Conservation (phyloP, 1,139 yeast genomes). For the Candida tetrigidarum region DNA sequence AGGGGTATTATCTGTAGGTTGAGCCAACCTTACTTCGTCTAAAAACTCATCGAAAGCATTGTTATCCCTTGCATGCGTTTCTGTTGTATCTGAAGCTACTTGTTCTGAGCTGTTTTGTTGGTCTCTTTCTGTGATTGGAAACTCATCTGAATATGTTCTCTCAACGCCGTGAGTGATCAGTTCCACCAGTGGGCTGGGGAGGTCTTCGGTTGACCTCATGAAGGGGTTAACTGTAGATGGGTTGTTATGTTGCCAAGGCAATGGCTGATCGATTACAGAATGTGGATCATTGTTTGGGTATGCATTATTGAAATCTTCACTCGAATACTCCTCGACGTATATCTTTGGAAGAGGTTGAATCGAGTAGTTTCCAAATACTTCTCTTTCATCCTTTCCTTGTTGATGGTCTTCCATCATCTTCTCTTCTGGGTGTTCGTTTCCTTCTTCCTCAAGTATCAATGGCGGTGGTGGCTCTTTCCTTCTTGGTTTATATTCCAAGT, state of each 20-base stretch:
- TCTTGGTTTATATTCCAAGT: slow-evolving; percentile 1
- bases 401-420: too few species aligned
- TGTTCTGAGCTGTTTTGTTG: background rate
- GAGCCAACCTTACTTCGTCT: background rate
- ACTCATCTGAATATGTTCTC: slow-evolving; percentile 11
- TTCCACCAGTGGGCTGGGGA: background rate
- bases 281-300: background rate
- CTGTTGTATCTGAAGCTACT: background rate
- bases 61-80: background rate
- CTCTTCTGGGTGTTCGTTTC: too few species aligned
- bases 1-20: slow-evolving; percentile 24
- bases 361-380: background rate
- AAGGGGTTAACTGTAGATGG: background rate
- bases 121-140: slow-evolving; percentile 9
- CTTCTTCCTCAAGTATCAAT: background rate
- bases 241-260: background rate
- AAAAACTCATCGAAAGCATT: slow-evolving; percentile 3
- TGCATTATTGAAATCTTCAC: background rate
- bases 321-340: background rate
- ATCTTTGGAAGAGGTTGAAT: background rate
- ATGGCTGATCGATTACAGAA: background rate
- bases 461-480: background rate
- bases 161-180: background rate
- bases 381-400: background rate
- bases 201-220: background rate